These are phyloP conservation scores for Epichloe uncinata DNA, from an alignment of 2,329 filamentous ascomycete genomes.

Conservation along the genomic window DNA sequence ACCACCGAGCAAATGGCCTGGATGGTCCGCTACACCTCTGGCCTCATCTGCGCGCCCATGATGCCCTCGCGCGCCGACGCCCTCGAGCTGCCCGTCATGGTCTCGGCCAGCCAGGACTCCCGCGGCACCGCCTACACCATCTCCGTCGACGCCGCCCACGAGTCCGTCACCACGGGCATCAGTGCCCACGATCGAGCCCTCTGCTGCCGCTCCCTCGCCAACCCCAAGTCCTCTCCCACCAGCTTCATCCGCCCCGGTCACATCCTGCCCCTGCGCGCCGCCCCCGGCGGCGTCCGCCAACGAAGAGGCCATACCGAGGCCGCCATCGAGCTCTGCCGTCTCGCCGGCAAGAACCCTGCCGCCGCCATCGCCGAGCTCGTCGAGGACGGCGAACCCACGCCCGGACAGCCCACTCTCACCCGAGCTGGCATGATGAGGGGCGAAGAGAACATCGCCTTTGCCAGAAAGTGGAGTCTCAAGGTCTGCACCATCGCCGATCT, in stretches of 20 bases:
- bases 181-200: constrained; percentile 75
- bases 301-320: constrained; percentile 87
- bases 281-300: constrained; percentile 66
- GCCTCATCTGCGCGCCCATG: constrained; percentile 83
- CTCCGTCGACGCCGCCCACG: constrained; percentile 66
- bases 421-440: constrained; percentile 83
- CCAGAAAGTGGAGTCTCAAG: constrained; percentile 74
- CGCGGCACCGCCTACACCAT: constrained; percentile 90
- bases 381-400: constrained; percentile 63
- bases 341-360: constrained; percentile 65
- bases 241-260: constrained; percentile 78
- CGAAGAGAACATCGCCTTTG: constrained; percentile 80
- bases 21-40: constrained; percentile 82
- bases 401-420: constrained; percentile 50
- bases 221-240: constrained; percentile 39
- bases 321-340: constrained; percentile 73
- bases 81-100: constrained; percentile 83
- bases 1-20: constrained; percentile 90
- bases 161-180: constrained; percentile 75
- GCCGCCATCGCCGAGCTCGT: constrained; percentile 88
- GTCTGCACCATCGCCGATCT: constrained; percentile 93
- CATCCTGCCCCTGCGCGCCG: constrained; percentile 71
- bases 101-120: constrained; percentile 58
- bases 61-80: constrained; percentile 51
- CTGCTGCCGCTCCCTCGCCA: constrained; percentile 67